Percentiles rank a stretch among this genome's conserved stretches.
Evolutionary conservation across 495 filamentous ascomycete genomes (phyloP).

Genomic region (Tuber aestivum): DNA sequence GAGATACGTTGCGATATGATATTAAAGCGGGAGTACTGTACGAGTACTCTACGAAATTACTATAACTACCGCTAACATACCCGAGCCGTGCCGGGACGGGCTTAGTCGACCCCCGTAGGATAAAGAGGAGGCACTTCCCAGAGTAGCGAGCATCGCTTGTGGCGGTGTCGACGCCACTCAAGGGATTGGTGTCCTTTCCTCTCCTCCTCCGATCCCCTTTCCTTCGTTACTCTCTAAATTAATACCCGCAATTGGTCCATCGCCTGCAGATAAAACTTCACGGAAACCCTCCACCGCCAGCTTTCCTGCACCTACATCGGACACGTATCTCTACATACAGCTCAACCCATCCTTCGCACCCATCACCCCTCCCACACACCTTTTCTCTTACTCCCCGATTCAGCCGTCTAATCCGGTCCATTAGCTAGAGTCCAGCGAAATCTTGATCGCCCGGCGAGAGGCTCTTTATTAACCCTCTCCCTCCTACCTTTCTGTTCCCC

Average conservation of each 20-base stretch:
- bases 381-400: not conserved
- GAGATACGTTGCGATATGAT: not conserved
- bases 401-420: not conserved
- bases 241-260: conserved; percentile 1
- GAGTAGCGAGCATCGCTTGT: not conserved
- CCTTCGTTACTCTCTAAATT: not conserved
- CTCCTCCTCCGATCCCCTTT: not conserved
- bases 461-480: conserved; percentile 5
- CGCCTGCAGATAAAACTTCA: not conserved
- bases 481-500: conserved; percentile 6
- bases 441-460: not conserved
- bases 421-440: not conserved
- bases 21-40: not conserved
- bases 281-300: not conserved
- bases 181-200: not conserved
- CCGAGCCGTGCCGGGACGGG: not conserved
- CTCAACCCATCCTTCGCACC: not conserved
- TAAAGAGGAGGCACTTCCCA: not conserved
- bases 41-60: not conserved
- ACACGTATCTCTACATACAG: conserved; percentile 3
- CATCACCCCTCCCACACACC: conserved; percentile 1
- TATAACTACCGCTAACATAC: not conserved
- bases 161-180: not conserved
- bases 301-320: not conserved
- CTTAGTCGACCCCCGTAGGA: too few relatives aligned